phyloP scores from a whole-genome alignment of 176 grass and related monocot species.

The Elaeis guineensis region DNA sequence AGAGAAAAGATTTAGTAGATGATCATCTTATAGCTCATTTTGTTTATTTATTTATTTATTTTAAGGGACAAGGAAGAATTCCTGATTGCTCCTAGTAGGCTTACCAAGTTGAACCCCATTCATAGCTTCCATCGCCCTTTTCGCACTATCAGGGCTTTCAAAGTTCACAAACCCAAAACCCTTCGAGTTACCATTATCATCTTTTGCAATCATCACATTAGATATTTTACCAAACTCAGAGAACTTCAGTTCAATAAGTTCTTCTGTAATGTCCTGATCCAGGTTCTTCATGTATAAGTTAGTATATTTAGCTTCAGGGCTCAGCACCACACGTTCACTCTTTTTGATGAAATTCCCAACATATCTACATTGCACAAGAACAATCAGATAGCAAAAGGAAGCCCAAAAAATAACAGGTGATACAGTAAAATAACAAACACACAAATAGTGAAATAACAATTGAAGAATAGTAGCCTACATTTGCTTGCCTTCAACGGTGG shows the following conservation, averaged over 20 bases:
- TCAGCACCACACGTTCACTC: conserved; percentile 34
- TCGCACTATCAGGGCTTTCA: conserved; percentile 49
- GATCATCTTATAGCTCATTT: background rate
- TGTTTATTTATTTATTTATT: no score
- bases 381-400: background rate
- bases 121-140: conserved; percentile 60
- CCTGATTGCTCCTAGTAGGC: background rate
- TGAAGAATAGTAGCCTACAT: conserved; percentile 28
- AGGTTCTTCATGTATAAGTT: conserved; percentile 94
- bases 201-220: conserved; percentile 54
- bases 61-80: no score
- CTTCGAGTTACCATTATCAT: conserved; percentile 48
- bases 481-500: conserved; percentile 27
- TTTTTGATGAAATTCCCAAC: conserved; percentile 71
- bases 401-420: background rate
- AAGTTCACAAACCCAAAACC: conserved; percentile 89
- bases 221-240: conserved; percentile 50
- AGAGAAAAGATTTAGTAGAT: background rate
- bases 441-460: no score
- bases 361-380: conserved; percentile 24
- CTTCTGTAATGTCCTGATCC: conserved; percentile 64
- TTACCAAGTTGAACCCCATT: conserved; percentile 69
- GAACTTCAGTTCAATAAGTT: conserved; percentile 69
- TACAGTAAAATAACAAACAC: no score
- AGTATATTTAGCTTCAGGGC: conserved; percentile 51